These are phyloP conservation scores for Panellus pusillus DNA, from an alignment of 768 basidiomycete genomes.

Conservation along the genomic window DNA sequence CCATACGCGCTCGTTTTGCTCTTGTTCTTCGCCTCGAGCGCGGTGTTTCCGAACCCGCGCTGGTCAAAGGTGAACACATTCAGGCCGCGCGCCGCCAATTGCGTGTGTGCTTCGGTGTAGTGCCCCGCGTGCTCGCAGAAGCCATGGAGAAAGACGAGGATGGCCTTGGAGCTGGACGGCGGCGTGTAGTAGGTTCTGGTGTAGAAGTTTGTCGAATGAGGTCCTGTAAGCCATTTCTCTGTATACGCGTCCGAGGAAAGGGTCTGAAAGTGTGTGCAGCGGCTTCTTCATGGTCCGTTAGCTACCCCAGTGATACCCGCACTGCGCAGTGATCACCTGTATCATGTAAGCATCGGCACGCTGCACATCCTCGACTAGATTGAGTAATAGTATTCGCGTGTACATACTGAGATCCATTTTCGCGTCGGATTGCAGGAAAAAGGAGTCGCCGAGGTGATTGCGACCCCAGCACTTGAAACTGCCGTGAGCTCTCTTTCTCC, in stretches of 20 bases:
- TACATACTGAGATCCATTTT: too few species aligned
- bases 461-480: too few species aligned
- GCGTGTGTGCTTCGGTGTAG: slow-evolving; percentile 65
- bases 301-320: too few species aligned
- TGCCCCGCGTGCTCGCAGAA: slow-evolving; percentile 76
- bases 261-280: slow-evolving; percentile 9
- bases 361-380: too few species aligned
- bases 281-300: slow-evolving; percentile 12
- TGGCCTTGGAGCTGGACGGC: slow-evolving; percentile 44
- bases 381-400: too few species aligned
- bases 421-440: too few species aligned
- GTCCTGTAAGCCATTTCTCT: slow-evolving; percentile 63
- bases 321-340: too few species aligned
- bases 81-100: slow-evolving; percentile 52
- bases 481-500: too few species aligned
- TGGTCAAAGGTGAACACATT: slow-evolving; percentile 76
- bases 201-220: slow-evolving; percentile 61
- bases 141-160: slow-evolving; percentile 72
- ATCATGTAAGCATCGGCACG: too few species aligned
- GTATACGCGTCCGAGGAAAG: slow-evolving; percentile 29
- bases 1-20: slow-evolving; percentile 59
- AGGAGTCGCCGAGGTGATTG: too few species aligned
- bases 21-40: slow-evolving; percentile 54
- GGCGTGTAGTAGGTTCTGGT: slow-evolving; percentile 61
- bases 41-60: slow-evolving; percentile 79